A percentile compares a stretch with the other conserved stretches of the same genome.
Conservation (phyloP, 129 eudicot genomes). For the Flaveria ramosissima region DNA sequence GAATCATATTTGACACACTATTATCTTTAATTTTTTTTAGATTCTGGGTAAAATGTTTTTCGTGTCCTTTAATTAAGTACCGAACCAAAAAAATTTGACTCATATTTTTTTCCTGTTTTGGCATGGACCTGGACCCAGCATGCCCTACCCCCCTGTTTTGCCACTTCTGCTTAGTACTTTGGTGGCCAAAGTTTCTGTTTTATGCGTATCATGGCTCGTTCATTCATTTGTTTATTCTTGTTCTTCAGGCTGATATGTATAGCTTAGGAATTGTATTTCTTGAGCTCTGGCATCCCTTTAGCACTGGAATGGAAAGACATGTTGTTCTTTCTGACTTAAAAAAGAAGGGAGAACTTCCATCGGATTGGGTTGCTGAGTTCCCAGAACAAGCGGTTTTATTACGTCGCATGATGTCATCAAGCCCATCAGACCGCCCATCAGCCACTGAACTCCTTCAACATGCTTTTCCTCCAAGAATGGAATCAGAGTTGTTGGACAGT, state of each 20-base stretch:
- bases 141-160: background rate
- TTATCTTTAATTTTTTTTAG: background rate
- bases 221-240: slow-evolving; percentile 24
- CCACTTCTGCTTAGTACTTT: background rate
- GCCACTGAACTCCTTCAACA: slow-evolving; percentile 86
- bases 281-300: slow-evolving; percentile 98
- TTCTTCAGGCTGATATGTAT: slow-evolving; percentile 85
- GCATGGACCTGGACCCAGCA: background rate
- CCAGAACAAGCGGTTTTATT: slow-evolving; percentile 89
- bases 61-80: background rate
- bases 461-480: slow-evolving; percentile 96
- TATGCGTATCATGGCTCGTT: slow-evolving; percentile 5
- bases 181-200: slow-evolving; percentile 1
- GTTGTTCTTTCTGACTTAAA: slow-evolving; percentile 80
- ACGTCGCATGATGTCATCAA: slow-evolving; percentile 72
- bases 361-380: slow-evolving; percentile 75
- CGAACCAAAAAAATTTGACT: background rate
- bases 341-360: slow-evolving; percentile 76
- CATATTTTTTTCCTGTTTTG: background rate
- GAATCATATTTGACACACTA: background rate
- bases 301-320: slow-evolving; percentile 95
- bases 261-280: slow-evolving; percentile 87
- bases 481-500: slow-evolving; percentile 80
- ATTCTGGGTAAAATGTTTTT: background rate
- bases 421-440: slow-evolving; percentile 95